Percentiles rank a stretch among this genome's conserved stretches.
phyloP scores from a whole-genome alignment of 495 filamentous ascomycete genomes.

The Penicillium turbatum region DNA sequence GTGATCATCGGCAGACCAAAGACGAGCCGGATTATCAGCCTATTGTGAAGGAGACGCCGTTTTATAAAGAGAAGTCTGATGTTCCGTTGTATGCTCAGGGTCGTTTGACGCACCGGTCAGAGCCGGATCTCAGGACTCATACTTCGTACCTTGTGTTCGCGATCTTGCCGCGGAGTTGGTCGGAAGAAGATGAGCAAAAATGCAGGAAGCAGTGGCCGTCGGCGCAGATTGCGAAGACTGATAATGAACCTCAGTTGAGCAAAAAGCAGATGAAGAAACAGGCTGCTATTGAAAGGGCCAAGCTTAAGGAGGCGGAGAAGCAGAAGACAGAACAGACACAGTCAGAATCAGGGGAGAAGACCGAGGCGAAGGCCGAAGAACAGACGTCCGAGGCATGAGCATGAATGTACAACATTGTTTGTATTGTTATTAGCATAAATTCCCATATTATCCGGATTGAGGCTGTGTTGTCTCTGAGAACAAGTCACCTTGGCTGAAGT shows the following conservation, averaged over 20 bases:
- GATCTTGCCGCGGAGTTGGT: slow-evolving; percentile 79
- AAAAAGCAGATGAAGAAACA: slow-evolving; percentile 52
- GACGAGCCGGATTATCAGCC: background rate
- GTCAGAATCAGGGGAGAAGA: slow-evolving; percentile 7
- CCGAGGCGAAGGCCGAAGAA: slow-evolving; percentile 9
- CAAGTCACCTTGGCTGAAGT: background rate
- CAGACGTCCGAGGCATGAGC: slow-evolving; percentile 13
- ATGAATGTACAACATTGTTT: background rate
- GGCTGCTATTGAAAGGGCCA: slow-evolving; percentile 23
- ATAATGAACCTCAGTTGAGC: slow-evolving; percentile 40
- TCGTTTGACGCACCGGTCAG: slow-evolving; percentile 68
- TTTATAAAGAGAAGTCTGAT: slow-evolving; percentile 3
- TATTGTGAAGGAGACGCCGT: background rate
- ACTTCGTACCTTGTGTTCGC: slow-evolving; percentile 96
- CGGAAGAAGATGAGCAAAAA: slow-evolving; percentile 70
- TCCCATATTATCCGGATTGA: background rate
- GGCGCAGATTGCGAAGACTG: slow-evolving; percentile 20
- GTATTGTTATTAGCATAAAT: background rate
- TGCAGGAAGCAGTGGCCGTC: slow-evolving; percentile 60
- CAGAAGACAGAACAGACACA: slow-evolving; percentile 46
- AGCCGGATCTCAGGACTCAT: slow-evolving; percentile 88
- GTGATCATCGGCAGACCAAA: slow-evolving; percentile 25
- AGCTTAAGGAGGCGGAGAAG: slow-evolving; percentile 36
- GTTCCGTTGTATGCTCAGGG: slow-evolving; percentile 56
- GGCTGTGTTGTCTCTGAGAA: background rate